Evolutionary conservation across 371 early-diverging fungal genomes (phyloP), one percentile per base, ranked within the genome.

Genomic region (Hamiltosporidium magnivora): DNA sequence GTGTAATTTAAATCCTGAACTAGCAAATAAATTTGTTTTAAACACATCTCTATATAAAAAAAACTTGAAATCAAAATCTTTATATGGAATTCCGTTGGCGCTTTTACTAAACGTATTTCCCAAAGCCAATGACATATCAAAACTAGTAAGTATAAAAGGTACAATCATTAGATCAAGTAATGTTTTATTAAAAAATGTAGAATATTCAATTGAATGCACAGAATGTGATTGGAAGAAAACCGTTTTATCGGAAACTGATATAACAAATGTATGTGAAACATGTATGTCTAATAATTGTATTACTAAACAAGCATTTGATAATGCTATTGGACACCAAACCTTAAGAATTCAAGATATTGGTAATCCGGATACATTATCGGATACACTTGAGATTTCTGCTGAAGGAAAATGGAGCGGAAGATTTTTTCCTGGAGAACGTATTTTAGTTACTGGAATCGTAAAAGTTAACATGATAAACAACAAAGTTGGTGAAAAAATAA

Each of bases 371-470:
- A 49, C 61, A 6, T 64, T 78, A 55, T 69, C 74, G 0, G 72
- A 75, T 41, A 76, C 75, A 38, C 49, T 74, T 36, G 25, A 71
- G 44, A 58, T 63, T 39, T 9, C 54, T 58, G 55, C n/a, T 58
- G 4, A 36, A 42, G 9, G 65, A 44, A 54, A n/a, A 3, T 1
- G 58, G 44, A 14, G 1, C 14, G 6, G 54, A 11, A 85, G 86
- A 64, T 90, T 92, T 38, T 87, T 89, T 11, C 98, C 99, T 39
- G 99, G 99, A 66, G 86, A 88, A 70, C 84, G 92, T 64, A 88
- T 93, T 46, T 88, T 88, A 1, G 86, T 96, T 11, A 92, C 94
- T 62, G 99, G 98, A 58, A 89, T 97, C 55, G 61, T 61, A n/a
- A 44, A 25, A 11, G 4, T 61, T 11, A 49, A 61, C 3, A 58